Evolutionary conservation across 495 filamentous ascomycete genomes (phyloP).

Genomic region (Hapsidospora chrysogenum): DNA sequence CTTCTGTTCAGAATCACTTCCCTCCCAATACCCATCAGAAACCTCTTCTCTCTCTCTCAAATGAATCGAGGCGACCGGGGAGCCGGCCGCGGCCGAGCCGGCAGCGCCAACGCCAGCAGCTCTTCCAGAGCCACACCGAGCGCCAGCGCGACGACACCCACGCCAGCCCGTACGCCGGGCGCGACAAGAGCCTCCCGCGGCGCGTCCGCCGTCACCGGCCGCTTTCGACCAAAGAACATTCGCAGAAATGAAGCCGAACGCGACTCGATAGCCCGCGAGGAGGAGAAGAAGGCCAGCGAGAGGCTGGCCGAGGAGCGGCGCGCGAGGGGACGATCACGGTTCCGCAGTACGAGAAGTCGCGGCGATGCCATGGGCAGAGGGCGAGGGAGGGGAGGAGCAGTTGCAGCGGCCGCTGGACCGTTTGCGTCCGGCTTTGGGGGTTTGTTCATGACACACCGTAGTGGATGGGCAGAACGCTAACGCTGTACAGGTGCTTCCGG

Average conservation of each 20-base stretch:
- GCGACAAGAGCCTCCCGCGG: neutral
- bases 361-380: constrained; percentile 2
- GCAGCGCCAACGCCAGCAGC: no score
- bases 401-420: no score
- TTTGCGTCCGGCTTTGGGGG: neutral
- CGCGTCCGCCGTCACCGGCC: neutral
- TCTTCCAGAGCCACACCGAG: neutral
- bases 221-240: constrained; percentile 5
- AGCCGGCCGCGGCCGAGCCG: no score
- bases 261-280: neutral
- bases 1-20: no score
- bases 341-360: constrained; percentile 1
- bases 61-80: no score
- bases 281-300: constrained; percentile 1
- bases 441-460: no score
- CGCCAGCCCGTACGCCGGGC: neutral
- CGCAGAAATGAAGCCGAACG: constrained; percentile 3
- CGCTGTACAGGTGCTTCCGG: constrained; percentile 1
- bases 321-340: neutral
- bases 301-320: neutral
- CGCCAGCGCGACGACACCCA: no score
- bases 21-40: no score
- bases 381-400: no score
- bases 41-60: no score
- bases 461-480: neutral